Base-by-base conservation (phyloP, 78 protist species). In the Dictyostelium purpureum region DNA sequence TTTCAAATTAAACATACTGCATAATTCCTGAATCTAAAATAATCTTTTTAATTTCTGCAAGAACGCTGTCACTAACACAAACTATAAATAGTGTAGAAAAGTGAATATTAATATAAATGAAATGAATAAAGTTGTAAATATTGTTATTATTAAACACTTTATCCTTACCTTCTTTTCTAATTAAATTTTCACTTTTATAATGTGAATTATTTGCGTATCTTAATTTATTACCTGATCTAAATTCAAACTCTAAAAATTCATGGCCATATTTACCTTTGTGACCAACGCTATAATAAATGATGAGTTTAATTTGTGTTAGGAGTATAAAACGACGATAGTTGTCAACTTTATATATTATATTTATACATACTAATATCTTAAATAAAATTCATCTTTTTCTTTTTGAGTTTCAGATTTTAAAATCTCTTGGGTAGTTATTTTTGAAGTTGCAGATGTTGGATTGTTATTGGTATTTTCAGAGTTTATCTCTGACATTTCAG, bases 191-290 rank as follows among this genome's bases (percentile, higher is more conserved):
- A 26, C 81, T 82, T 65, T 98, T 98, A 90, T 99, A 99, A 57
- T 97, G 69, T 26, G 99, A 96, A 96, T 98, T 97, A 94, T 99
- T 99, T 59, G 99, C 99, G 61, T 99, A 99, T n/a, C 99, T 97
- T 65, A 99, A 67, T 77, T 88, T 83, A 52, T 94, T 94, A 28
- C 93, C 92, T n/a, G 79, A 47, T 51, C 95, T 35, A 87, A 99
- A 94, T 83, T 98, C 99, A 67, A 99, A 99, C 95, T 99, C 99
- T 38, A 99, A 87, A 73, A 98, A 99, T 80, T 99, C 99, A 89
- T 98, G 99, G 28, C 99, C 99, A 81, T 96, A 99, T 79, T 96
- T 96, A 14, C 99, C 99, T 79, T 95, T 95, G 83, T 99, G 99
- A 10, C 99, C 99, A 7, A 97, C 95, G 28, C 96, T 94, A 28